Percentiles rank a stretch among this genome's conserved stretches.
Conservation (phyloP, 495 filamentous ascomycete species). For the Ramalina intermedia region DNA sequence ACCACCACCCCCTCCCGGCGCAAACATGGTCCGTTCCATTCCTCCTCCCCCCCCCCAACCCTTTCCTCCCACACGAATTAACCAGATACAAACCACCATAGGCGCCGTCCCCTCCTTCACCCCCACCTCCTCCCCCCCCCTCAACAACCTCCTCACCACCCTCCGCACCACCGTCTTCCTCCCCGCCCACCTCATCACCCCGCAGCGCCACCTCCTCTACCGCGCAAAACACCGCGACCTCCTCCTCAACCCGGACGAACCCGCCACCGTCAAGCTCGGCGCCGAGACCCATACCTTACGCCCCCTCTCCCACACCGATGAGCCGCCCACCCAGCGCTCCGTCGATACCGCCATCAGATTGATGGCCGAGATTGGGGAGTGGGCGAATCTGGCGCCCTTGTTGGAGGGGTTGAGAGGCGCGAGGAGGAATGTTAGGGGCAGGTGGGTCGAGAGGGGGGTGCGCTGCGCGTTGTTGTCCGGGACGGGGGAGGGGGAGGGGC, state of each 20-base stretch:
- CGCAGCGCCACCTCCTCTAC: slow-evolving; percentile 13
- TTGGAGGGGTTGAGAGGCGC: slow-evolving; percentile 7
- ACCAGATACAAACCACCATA: slow-evolving; percentile 3
- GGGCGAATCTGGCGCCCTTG: slow-evolving; percentile 9
- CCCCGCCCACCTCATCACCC: slow-evolving; percentile 12
- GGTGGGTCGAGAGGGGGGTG: slow-evolving; percentile 14
- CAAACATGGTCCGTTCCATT: slow-evolving; percentile 7
- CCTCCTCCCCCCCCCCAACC: neutral
- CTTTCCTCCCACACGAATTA: neutral
- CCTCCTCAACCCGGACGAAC: slow-evolving; percentile 11
- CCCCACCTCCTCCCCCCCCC: slow-evolving; percentile 9
- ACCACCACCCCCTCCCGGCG: slow-evolving; percentile 6
- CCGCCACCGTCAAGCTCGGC: slow-evolving; percentile 11
- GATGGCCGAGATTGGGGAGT: slow-evolving; percentile 8
- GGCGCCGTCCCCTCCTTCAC: slow-evolving; percentile 11
- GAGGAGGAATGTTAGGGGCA: slow-evolving; percentile 7
- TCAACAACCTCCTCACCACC: slow-evolving; percentile 12
- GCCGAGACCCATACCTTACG: slow-evolving; percentile 4
- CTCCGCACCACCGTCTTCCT: slow-evolving; percentile 17
- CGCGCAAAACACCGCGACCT: slow-evolving; percentile 5
- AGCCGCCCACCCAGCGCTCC: slow-evolving; percentile 7
- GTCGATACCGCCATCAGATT: slow-evolving; percentile 6
- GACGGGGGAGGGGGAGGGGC: slow-evolving; percentile 7
- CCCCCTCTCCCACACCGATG: slow-evolving; percentile 5
- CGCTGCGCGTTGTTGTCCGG: slow-evolving; percentile 3